Percentiles rank a stretch among this genome's conserved stretches.
These are phyloP conservation scores for Juglanconis oblonga DNA, from an alignment of 2,329 filamentous ascomycete species.

Conservation along the genomic window DNA sequence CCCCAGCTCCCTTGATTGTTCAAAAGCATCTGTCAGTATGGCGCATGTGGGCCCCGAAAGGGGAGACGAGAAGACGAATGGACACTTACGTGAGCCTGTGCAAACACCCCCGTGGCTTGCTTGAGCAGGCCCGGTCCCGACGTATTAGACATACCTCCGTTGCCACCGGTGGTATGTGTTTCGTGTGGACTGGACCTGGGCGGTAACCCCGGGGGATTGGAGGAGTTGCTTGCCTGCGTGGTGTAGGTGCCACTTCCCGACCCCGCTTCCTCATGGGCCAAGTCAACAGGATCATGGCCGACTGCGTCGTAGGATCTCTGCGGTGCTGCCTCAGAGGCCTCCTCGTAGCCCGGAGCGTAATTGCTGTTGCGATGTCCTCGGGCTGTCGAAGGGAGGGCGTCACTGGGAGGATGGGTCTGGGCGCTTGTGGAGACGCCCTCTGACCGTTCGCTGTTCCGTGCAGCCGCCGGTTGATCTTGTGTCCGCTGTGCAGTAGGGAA, in stretches of 20 bases:
- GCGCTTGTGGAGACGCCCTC: not conserved
- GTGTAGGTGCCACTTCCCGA: not conserved
- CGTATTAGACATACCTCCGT: not conserved
- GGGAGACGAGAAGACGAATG: no score
- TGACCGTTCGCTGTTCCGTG: not conserved
- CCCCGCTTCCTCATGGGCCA: not conserved
- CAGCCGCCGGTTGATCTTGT: not conserved
- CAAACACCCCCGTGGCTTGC: not conserved
- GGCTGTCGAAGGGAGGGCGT: not conserved
- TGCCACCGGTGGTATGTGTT: no score
- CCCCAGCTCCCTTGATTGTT: not conserved
- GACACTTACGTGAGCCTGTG: not conserved
- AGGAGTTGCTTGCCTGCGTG: not conserved
- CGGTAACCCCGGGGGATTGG: no score
- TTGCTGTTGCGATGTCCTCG: not conserved
- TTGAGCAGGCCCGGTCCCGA: not conserved
- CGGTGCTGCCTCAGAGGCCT: not conserved
- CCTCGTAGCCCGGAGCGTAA: not conserved
- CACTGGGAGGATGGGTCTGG: not conserved
- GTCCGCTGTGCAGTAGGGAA: not conserved
- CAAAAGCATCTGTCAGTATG: not conserved
- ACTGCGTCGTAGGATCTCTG: not conserved
- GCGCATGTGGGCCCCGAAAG: no score
- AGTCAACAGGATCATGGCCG: not conserved
- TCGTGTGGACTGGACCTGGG: no score